phyloP scores from a whole-genome alignment of 2,329 filamentous ascomycete species.

The Hypoxylon sp. region DNA sequence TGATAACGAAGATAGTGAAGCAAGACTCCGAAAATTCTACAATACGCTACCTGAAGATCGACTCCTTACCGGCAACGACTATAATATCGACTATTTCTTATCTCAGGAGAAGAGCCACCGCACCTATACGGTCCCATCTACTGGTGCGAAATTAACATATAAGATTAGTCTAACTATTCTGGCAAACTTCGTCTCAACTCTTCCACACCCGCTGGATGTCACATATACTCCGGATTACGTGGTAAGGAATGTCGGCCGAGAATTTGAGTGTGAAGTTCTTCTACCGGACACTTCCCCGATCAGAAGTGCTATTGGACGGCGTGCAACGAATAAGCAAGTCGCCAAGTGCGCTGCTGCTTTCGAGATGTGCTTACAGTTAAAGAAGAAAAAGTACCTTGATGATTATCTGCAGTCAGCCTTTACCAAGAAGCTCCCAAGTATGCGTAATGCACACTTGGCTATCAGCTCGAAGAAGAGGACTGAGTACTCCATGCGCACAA shows the following conservation, averaged over 20 bases:
- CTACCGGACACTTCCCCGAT: conserved; percentile 83
- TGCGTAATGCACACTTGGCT: conserved; percentile 89
- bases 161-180: conserved; percentile 80
- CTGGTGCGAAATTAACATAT: conserved; percentile 85
- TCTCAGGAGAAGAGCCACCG: conserved; percentile 65
- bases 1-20: conserved; percentile 73
- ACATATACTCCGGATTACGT: conserved; percentile 70
- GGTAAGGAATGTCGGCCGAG: conserved; percentile 67
- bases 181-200: conserved; percentile 78
- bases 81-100: conserved; percentile 69
- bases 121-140: conserved; percentile 72
- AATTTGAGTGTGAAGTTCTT: conserved; percentile 83
- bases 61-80: conserved; percentile 72
- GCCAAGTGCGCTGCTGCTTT: conserved; percentile 94
- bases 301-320: conserved; percentile 73
- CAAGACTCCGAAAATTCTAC: conserved; percentile 81
- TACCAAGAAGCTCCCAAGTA: conserved; percentile 78
- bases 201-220: conserved; percentile 65
- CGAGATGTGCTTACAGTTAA: conserved; percentile 80
- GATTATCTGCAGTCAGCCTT: conserved; percentile 81
- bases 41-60: conserved; percentile 80
- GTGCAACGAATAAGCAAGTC: conserved; percentile 77
- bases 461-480: conserved; percentile 83
- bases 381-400: conserved; percentile 77
- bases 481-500: conserved; percentile 82